Conservation (phyloP, 768 basidiomycete genomes). For the Russula foetens region DNA sequence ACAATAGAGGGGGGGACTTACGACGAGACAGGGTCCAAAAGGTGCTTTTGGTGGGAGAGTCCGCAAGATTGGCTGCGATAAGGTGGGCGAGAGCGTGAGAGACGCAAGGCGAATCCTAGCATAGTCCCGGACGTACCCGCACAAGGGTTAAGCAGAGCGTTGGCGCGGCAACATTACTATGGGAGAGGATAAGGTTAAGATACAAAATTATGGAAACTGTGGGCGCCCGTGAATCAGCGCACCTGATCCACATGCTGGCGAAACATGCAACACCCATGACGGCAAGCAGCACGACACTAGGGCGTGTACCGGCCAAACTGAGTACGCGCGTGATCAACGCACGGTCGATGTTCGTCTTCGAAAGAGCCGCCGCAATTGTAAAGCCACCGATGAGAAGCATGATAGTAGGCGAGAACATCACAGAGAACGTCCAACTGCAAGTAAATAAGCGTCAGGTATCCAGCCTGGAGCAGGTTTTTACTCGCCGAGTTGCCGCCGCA, state of each 20-base stretch:
- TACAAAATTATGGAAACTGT: neutral
- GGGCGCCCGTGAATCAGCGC: neutral
- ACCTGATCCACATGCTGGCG: constrained; percentile 99
- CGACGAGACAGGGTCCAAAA: constrained; percentile 88
- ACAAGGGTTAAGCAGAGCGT: constrained; percentile 96
- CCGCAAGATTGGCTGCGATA: constrained; percentile 76
- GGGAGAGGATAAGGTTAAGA: neutral
- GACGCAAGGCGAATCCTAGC: neutral
- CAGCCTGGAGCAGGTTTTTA: constrained; percentile 10
- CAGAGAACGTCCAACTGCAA: constrained; percentile 77
- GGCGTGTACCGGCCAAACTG: constrained; percentile 81
- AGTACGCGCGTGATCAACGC: constrained; percentile 87
- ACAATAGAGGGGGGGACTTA: constrained; percentile 34
- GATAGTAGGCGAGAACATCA: constrained; percentile 97
- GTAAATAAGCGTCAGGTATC: neutral
- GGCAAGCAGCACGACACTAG: constrained; percentile 78
- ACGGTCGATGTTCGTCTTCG: constrained; percentile 91
- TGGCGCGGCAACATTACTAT: constrained; percentile 93
- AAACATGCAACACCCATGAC: constrained; percentile 98
- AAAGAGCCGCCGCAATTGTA: constrained; percentile 93
- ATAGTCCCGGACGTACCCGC: constrained; percentile 47
- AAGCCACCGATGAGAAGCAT: constrained; percentile 98
- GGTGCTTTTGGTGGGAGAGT: constrained; percentile 80
- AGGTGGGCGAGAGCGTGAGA: constrained; percentile 8
- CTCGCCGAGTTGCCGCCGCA: constrained; percentile 75